A percentile compares a stretch with the other conserved stretches of the same genome.
These are phyloP conservation scores for Echium plantagineum DNA, from an alignment of 257 asterid genomes.

Conservation along the genomic window DNA sequence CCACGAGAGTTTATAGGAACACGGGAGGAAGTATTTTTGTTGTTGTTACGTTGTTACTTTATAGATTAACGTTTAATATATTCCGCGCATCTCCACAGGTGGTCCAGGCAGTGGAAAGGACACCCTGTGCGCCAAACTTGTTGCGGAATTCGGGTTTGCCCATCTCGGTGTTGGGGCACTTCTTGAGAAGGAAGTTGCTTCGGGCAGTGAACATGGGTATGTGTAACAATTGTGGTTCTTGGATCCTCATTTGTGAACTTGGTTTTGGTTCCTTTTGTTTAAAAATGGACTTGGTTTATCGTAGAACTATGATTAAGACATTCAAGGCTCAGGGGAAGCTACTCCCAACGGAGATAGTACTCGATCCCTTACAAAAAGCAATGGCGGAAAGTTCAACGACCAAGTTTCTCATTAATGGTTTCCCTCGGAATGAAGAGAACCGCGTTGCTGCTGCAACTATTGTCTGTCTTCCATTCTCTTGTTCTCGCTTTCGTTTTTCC, in stretches of 20 bases:
- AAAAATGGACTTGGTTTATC: no score
- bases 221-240: no score
- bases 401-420: slow-evolving; percentile 59
- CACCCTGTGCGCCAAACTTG: slow-evolving; percentile 12
- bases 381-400: slow-evolving; percentile 36
- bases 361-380: slow-evolving; percentile 50
- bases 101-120: slow-evolving; percentile 18
- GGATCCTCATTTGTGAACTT: no score
- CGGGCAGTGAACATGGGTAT: slow-evolving; percentile 4
- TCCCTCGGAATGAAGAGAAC: slow-evolving; percentile 64
- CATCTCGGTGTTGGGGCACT: slow-evolving; percentile 9
- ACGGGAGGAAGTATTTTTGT: no score
- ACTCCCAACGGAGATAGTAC: slow-evolving; percentile 54
- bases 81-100: no score
- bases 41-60: no score
- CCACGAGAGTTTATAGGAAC: no score
- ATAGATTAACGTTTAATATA: no score
- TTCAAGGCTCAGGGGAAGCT: slow-evolving; percentile 49
- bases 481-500: no score
- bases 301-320: slow-evolving; percentile 39
- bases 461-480: no score
- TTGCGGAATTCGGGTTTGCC: slow-evolving; percentile 8
- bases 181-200: not conserved
- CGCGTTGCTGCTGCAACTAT: slow-evolving; percentile 19
- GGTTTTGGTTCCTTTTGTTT: no score